These are phyloP conservation scores for Sungouiozyma intestinalis DNA, from an alignment of 805 yeast genomes.

Conservation along the genomic window DNA sequence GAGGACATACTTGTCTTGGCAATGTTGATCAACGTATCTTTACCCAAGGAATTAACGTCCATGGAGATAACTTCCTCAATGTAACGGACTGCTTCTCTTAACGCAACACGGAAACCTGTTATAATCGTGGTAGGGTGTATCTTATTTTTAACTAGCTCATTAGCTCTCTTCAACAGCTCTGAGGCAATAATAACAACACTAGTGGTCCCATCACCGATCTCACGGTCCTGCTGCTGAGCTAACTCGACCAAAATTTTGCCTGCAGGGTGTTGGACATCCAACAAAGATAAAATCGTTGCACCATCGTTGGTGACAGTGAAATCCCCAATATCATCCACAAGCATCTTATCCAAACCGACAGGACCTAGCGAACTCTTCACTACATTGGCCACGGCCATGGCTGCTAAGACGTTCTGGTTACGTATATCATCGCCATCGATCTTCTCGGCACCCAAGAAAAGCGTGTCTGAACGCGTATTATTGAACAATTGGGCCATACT, in stretches of 20 bases:
- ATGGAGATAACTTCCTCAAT: conserved; percentile 76
- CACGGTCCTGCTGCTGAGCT: conserved; percentile 98
- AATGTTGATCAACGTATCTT: conserved; percentile 76
- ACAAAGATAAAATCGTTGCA: conserved; percentile 80
- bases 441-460: conserved; percentile 93
- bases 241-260: conserved; percentile 93
- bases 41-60: conserved; percentile 69
- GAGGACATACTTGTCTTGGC: conserved; percentile 97
- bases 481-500: conserved; percentile 55
- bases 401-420: conserved; percentile 91
- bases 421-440: conserved; percentile 93
- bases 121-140: conserved; percentile 97
- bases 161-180: conserved; percentile 84
- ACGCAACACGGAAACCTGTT: conserved; percentile 89
- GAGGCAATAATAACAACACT: conserved; percentile 94
- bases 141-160: conserved; percentile 83
- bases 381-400: conserved; percentile 69
- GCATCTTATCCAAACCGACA: conserved; percentile 95
- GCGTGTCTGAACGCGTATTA: conserved; percentile 80
- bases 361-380: conserved; percentile 94
- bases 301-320: conserved; percentile 98
- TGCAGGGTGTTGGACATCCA: conserved; percentile 98
- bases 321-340: conserved; percentile 98
- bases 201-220: conserved; percentile 97
- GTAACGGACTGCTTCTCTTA: conserved; percentile 81